Evolutionary conservation across 495 filamentous ascomycete genomes (phyloP), one percentile per base, ranked within the genome.

Genomic region (Penicillium malachiteum): DNA sequence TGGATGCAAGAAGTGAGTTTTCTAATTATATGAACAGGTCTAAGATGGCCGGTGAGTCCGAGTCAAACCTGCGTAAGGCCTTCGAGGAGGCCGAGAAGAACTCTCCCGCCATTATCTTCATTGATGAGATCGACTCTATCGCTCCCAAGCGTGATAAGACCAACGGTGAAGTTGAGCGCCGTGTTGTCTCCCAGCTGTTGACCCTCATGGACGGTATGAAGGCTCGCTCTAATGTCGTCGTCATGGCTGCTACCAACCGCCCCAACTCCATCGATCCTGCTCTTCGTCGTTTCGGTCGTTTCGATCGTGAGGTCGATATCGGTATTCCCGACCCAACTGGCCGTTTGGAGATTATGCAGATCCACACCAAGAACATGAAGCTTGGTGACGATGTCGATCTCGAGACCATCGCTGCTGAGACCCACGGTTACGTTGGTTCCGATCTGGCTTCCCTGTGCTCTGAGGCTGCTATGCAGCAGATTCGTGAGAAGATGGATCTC

Each of bases 321-420:
- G 92, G 93, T 60, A 96, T 97, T 59, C 93, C 93, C 34, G 93
- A 97, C 75, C 94, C 95, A 50, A 97, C 94, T 67, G 94, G 94
- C 58, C 94, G 95, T 84, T 33, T 98, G 41, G 94, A 98, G 80
- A 97, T 98, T 70, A 84, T 98, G 46, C 89, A 92, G 74, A 98
- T 98, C 60, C 94, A 98, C 80, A 97, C 95, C 64, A 98, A 98
- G 86, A 98, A 98, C 84, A 98, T 98, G 94, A 98, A 97, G 82
- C 84, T 98, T 31, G 91, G 78, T 45, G 95, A 96, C 43, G 94
- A 97, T 70, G 94, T 98, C 40, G 94, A 98, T 68, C 87, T 98
- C 17, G 92, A 96, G 80, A 85, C 90, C 63, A 97, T 98, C 66
- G 95, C 94, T 37, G 86, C 95, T 37, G 95, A 98, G 81, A 98